Conservation (phyloP, 257 asterid species). For the Solanum virginianum region DNA sequence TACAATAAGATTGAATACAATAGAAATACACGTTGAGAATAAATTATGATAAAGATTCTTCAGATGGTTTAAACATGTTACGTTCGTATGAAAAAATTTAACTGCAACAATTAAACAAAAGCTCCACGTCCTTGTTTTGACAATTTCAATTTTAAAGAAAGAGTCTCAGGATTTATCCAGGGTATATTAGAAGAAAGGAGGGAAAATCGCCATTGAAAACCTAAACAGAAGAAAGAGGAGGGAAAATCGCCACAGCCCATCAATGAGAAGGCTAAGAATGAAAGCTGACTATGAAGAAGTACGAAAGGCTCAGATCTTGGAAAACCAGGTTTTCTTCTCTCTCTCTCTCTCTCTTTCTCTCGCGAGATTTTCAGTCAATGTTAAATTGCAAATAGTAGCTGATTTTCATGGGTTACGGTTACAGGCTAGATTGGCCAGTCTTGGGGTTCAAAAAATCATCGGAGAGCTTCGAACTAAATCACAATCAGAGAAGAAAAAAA, state of each 20-base stretch:
- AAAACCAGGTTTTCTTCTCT: neutral
- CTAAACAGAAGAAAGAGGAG: too few species aligned
- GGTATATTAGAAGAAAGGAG: neutral
- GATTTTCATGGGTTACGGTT: neutral
- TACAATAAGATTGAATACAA: too few species aligned
- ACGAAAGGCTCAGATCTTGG: constrained; percentile 37
- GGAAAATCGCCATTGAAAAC: neutral
- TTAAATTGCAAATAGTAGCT: neutral
- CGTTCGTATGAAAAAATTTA: too few species aligned
- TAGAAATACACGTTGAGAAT: neutral
- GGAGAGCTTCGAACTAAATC: neutral
- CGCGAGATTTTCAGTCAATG: neutral
- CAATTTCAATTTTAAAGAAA: neutral
- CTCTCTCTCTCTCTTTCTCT: neutral
- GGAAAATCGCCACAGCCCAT: neutral
- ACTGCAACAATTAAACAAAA: too few species aligned
- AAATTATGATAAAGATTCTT: neutral
- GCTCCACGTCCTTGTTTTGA: neutral
- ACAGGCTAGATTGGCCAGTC: neutral
- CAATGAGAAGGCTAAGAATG: constrained; percentile 42
- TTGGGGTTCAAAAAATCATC: constrained; percentile 1
- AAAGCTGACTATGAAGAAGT: constrained; percentile 47
- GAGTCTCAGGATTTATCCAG: neutral
- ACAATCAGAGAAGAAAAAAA: neutral
- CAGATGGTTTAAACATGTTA: neutral